Evolutionary conservation across 495 filamentous ascomycete genomes (phyloP), one percentile per base, ranked within the genome.

Genomic region (Penicillium chermesinum): DNA sequence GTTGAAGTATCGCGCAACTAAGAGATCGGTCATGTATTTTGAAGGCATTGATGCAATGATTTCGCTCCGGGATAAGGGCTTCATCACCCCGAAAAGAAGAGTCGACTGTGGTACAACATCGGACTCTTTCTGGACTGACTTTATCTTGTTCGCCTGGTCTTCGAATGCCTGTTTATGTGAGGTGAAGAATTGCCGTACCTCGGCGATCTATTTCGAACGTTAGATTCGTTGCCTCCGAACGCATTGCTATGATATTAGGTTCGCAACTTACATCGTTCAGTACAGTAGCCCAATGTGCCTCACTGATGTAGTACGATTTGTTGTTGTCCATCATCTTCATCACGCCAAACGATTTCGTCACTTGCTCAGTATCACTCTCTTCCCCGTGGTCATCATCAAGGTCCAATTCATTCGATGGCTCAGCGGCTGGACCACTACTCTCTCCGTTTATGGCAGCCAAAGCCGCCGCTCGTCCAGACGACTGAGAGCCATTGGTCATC

Each of bases 231-330:
- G 9, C 4, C 7, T 37, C 14, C 3, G 13, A n/a, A 14, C 13
- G 13, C 35, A 6, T 37, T 16, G n/a, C n/a, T 34, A 21, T 16
- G 4, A 25, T 3, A 4, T 34, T 15, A 36, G 14, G 13, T 8
- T 6, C 17, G 13, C 10, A 56, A 63, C 67, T 63, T 48, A 88
- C 85, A 77, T 95, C 90, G 50, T 82, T 78, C 49, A 98, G 68
- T 42, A 98, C 82, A 16, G 86, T 81, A 45, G 86, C 87, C 91
- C 93, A 97, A 65, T 97, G 89, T 17, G 85, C 84, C 47, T 89
- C 86, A 35, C 90, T 91, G 41, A 91, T 78, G 61, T 95, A 98
- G 61, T 86, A 80, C 1, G 86, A 83, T 64, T 90, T 91, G 54
- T 86, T 85, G 46, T 88, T 89, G 44, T 85, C 79, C 49, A 98